Evolutionary conservation across 352 stramenopile species (phyloP).

Genomic region (Globisporangium apiculatum): DNA sequence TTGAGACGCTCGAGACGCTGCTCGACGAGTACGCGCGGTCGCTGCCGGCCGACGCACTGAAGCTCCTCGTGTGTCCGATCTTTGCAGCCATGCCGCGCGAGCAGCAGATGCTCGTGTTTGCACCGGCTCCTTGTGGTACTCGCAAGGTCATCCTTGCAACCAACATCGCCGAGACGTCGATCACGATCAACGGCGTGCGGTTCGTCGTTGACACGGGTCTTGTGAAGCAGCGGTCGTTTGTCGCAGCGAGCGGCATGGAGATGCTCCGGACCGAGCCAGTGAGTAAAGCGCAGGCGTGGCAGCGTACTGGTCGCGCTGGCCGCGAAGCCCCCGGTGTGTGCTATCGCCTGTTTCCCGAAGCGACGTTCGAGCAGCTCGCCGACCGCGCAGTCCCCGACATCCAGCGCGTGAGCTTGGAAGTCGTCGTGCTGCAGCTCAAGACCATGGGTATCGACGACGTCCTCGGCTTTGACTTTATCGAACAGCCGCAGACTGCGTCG

Average conservation of each 20-base stretch:
- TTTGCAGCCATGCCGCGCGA: constrained; percentile 94
- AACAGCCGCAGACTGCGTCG: constrained; percentile 70
- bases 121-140: constrained; percentile 58
- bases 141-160: constrained; percentile 93
- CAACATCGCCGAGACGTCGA: constrained; percentile 97
- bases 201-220: constrained; percentile 85
- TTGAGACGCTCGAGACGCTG: constrained; percentile 87
- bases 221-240: constrained; percentile 84
- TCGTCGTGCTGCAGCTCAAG: constrained; percentile 82
- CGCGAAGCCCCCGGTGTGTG: constrained; percentile 76
- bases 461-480: constrained; percentile 86
- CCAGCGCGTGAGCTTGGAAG: constrained; percentile 79
- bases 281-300: constrained; percentile 88
- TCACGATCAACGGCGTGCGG: constrained; percentile 97
- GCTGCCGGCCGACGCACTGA: constrained; percentile 56
- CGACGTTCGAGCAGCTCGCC: constrained; percentile 77
- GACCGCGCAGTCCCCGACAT: constrained; percentile 78
- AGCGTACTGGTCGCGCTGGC: constrained; percentile 84
- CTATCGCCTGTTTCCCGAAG: constrained; percentile 80
- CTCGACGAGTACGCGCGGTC: constrained; percentile 78
- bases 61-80: constrained; percentile 91
- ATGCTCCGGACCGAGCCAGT: constrained; percentile 82
- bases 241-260: constrained; percentile 85
- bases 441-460: constrained; percentile 82
- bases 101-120: constrained; percentile 93